phyloP scores from a whole-genome alignment of 371 early-diverging fungal genomes.

The Syncephalastrum racemosum region DNA sequence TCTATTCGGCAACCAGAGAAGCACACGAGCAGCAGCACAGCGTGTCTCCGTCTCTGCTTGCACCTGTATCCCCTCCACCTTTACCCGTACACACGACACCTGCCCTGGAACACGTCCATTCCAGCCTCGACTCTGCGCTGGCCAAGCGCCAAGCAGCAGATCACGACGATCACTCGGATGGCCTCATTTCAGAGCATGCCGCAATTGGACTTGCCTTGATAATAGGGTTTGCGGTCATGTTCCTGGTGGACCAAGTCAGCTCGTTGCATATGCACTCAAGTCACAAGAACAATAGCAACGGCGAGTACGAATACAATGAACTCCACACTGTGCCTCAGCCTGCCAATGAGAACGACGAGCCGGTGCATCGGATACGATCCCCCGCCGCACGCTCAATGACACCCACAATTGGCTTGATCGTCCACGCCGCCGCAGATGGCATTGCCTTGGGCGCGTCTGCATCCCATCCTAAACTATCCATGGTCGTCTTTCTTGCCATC shows the following conservation, averaged over 20 bases:
- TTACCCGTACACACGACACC: too few species aligned
- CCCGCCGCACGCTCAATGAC: conserved; percentile 23
- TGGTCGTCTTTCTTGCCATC: conserved; percentile 93
- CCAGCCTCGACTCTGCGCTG: too few species aligned
- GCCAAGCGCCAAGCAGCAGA: not conserved
- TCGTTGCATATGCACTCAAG: conserved; percentile 50
- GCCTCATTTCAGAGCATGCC: conserved; percentile 45
- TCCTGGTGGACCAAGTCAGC: conserved; percentile 63
- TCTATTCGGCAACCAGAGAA: conserved; percentile 48
- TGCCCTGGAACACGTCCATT: too few species aligned
- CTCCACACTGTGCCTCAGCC: conserved; percentile 3
- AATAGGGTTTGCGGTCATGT: conserved; percentile 90
- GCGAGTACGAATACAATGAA: conserved; percentile 17
- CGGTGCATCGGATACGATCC: conserved; percentile 4
- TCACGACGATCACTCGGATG: conserved; percentile 7
- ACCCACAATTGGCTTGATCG: conserved; percentile 83
- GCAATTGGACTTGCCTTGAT: conserved; percentile 80
- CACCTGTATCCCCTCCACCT: too few species aligned
- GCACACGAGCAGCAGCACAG: too few species aligned
- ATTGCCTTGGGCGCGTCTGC: conserved; percentile 89
- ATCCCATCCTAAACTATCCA: conserved; percentile 65
- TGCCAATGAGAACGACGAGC: not conserved
- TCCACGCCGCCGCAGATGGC: conserved; percentile 95
- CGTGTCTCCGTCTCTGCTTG: too few species aligned
- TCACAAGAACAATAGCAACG: conserved; percentile 6